These are phyloP conservation scores for Ascochyta clinopodiicola DNA, from an alignment of 2,329 filamentous ascomycete genomes.

Conservation along the genomic window DNA sequence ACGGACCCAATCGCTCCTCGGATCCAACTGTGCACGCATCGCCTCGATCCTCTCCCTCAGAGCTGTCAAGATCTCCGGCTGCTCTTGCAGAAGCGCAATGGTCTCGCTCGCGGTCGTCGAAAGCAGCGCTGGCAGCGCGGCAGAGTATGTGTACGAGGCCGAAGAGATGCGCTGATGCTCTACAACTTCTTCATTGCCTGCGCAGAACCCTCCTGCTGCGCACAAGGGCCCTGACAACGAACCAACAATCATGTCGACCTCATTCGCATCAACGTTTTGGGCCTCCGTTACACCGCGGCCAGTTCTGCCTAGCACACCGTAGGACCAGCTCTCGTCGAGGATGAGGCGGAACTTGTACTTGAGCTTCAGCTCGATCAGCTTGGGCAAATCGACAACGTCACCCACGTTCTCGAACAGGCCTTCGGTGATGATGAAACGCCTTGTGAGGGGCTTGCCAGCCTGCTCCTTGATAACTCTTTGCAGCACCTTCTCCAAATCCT, in stretches of 20 bases:
- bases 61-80: conserved; percentile 78
- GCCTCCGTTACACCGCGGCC: conserved; percentile 93
- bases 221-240: conserved; percentile 89
- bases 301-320: conserved; percentile 89
- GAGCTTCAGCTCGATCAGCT: conserved; percentile 88
- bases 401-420: conserved; percentile 91
- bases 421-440: conserved; percentile 95
- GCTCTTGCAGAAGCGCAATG: conserved; percentile 82
- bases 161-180: conserved; percentile 95
- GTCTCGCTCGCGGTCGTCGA: conserved; percentile 96
- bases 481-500: conserved; percentile 86
- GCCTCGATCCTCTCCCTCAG: conserved; percentile 85
- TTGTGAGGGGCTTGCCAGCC: conserved; percentile 83
- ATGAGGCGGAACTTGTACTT: conserved; percentile 98
- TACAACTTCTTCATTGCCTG: conserved; percentile 87
- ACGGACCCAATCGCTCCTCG: conserved; percentile 88
- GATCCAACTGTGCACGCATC: conserved; percentile 87
- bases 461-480: conserved; percentile 87
- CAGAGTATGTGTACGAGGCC: conserved; percentile 92
- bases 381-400: conserved; percentile 83
- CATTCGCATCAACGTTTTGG: conserved; percentile 90
- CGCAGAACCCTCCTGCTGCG: conserved; percentile 94
- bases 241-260: conserved; percentile 97
- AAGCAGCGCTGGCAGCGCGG: conserved; percentile 89
- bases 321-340: conserved; percentile 96